Conservation (phyloP, 148 eudicot genomes). For the Limonium bicolor region DNA sequence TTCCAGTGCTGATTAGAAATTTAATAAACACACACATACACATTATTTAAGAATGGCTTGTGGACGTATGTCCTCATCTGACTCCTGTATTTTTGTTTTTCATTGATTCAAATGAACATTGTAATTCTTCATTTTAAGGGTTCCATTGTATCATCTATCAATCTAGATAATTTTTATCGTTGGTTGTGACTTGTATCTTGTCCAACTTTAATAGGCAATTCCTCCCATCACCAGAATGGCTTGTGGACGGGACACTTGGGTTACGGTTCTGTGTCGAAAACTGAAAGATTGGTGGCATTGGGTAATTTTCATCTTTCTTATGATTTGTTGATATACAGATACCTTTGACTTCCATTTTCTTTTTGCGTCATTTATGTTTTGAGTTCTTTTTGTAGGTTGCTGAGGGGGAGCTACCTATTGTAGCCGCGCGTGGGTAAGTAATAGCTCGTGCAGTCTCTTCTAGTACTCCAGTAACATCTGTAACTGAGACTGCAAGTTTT, state of each 20-base stretch:
- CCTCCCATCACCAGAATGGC: conserved; percentile 92
- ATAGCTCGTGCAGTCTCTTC: no score
- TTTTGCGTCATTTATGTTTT: not conserved
- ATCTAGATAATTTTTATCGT: no score
- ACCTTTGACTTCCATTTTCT: not conserved
- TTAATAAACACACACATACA: no score
- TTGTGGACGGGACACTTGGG: conserved; percentile 83
- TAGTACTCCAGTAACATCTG: conserved; percentile 1
- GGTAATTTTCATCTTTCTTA: conserved; percentile 28
- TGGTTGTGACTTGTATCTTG: no score
- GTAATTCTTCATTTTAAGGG: no score
- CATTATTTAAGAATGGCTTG: no score
- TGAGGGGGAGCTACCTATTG: conserved; percentile 89
- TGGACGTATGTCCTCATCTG: no score
- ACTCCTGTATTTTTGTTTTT: no score
- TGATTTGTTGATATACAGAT: not conserved
- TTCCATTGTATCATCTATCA: no score
- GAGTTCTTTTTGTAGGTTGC: conserved; percentile 54
- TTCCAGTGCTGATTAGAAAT: no score
- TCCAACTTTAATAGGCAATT: conserved; percentile 42
- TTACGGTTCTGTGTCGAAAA: conserved; percentile 86
- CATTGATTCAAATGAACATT: no score
- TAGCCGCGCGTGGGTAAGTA: conserved; percentile 82
- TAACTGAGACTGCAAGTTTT: conserved; percentile 4
- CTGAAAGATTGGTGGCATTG: conserved; percentile 99